phyloP scores from a whole-genome alignment of 2,329 filamentous ascomycete genomes.

The Podosphaera fusca region DNA sequence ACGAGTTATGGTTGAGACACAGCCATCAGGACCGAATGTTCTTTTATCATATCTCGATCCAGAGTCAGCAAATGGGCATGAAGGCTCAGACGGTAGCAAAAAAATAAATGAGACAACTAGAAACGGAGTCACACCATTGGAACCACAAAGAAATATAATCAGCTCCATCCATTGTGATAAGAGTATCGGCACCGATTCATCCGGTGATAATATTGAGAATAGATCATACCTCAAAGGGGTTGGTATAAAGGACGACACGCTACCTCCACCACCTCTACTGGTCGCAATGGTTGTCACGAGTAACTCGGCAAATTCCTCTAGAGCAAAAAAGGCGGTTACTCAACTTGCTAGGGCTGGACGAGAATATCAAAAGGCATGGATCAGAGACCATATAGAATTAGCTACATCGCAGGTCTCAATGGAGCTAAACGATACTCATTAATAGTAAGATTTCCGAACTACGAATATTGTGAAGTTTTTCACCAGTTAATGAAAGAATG shows the following conservation, averaged over 20 bases:
- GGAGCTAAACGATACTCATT: too few species aligned
- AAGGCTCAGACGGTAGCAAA: not conserved
- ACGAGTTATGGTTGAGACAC: slow-evolving; percentile 35
- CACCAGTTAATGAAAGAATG: too few species aligned
- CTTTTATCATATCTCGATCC: slow-evolving; percentile 24
- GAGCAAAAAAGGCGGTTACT: slow-evolving; percentile 28
- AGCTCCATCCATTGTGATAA: not conserved
- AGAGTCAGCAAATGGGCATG: slow-evolving; percentile 1
- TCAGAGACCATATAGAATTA: slow-evolving; percentile 14
- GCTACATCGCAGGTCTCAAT: not conserved
- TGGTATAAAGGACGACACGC: not conserved
- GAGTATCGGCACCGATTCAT: too few species aligned
- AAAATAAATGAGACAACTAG: not conserved
- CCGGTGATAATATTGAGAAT: not conserved
- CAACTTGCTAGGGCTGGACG: slow-evolving; percentile 30
- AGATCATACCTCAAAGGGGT: not conserved
- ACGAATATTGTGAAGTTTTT: too few species aligned
- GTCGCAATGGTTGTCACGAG: slow-evolving; percentile 30
- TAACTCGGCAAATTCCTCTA: slow-evolving; percentile 22
- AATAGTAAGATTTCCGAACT: too few species aligned
- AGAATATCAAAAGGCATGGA: slow-evolving; percentile 31
- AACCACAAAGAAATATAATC: not conserved
- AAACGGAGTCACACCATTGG: not conserved
- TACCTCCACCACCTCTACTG: slow-evolving; percentile 24
- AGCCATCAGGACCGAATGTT: slow-evolving; percentile 17